Evolutionary conservation across 2,329 filamentous ascomycete species (phyloP), one percentile per base, ranked within the genome.

Genomic region (Neopestalotiopsis sp.): DNA sequence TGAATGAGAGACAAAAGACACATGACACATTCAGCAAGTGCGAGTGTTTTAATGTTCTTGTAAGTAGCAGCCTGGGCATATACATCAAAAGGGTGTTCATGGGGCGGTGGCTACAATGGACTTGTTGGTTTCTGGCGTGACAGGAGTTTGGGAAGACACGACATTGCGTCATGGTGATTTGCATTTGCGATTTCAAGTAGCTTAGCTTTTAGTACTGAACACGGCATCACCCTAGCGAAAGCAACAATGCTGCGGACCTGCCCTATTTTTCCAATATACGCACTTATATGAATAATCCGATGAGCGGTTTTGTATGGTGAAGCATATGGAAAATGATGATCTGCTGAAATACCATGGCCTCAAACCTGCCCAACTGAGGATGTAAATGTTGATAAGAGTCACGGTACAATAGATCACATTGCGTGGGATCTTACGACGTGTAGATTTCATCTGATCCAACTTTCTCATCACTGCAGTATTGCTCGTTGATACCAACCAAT

Each of bases 21-120:
- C 24, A 28, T 28, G 38, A 66, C 38, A 20, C 45, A 52, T 20
- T 52, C 32, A 58, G 64, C 64, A 58, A 66, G 64, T 66, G 64
- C 64, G 52, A 40, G 34, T 24, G 38, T 17, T 6, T 34, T 67
- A 24, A 52, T 40, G 56, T 60, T 42, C 20, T 49, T 67, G 56
- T 75, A 77, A 73, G 75, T 78, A 76, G 71, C 67, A 76, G 81
- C 75, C n/a, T 75, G 79, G 79, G 77, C 76, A 82, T 79, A 84
- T 79, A 81, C 79, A 84, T 80, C 73, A 84, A 85, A 85, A 84
- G 78, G 83, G 82, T 81, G 82, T 79, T 81, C 71, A 72, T 72
- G 76, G 74, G 76, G 70, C 17, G 68, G 72, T 58, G 69, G 69
- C 69, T 70, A 72, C 75, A 75, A 71, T 71, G 68, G 76, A 74